Evolutionary conservation across 495 filamentous ascomycete species (phyloP).

Genomic region (Haplographium delicatum): DNA sequence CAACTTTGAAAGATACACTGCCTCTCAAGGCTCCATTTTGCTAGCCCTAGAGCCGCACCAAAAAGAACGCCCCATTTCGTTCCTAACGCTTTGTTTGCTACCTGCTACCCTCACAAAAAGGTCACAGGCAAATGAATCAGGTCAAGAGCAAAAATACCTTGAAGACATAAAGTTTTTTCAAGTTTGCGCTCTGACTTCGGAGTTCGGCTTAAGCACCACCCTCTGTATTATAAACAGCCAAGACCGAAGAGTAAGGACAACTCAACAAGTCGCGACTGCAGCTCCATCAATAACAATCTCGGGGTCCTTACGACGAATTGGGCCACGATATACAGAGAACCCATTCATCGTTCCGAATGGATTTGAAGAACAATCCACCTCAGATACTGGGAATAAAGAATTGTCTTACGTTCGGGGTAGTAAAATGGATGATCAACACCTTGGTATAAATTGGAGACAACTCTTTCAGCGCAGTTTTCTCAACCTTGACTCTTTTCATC

Average conservation of each 20-base stretch:
- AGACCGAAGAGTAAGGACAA: neutral
- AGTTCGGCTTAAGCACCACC: slow-evolving; percentile 20
- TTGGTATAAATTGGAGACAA: no score
- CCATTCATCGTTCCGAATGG: slow-evolving; percentile 19
- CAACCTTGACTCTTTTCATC: no score
- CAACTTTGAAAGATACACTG: neutral
- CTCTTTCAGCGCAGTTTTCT: no score
- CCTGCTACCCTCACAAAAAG: slow-evolving; percentile 6
- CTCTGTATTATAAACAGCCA: slow-evolving; percentile 4
- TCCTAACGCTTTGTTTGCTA: slow-evolving; percentile 7
- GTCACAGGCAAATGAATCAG: neutral
- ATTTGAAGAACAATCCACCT: no score
- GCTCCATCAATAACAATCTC: slow-evolving; percentile 4
- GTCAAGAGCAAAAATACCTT: slow-evolving; percentile 12
- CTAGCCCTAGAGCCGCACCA: neutral
- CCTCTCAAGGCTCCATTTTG: slow-evolving; percentile 11
- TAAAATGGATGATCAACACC: no score
- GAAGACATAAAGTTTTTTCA: slow-evolving; percentile 25
- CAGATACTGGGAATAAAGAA: no score
- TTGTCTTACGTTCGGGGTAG: no score
- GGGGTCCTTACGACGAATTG: neutral
- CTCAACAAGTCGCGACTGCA: neutral
- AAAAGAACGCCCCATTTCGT: neutral
- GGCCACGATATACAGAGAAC: neutral
- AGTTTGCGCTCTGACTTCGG: slow-evolving; percentile 17